These are phyloP conservation scores for Yamadazyma sp. DNA, from an alignment of 1,139 yeast genomes.

Conservation along the genomic window DNA sequence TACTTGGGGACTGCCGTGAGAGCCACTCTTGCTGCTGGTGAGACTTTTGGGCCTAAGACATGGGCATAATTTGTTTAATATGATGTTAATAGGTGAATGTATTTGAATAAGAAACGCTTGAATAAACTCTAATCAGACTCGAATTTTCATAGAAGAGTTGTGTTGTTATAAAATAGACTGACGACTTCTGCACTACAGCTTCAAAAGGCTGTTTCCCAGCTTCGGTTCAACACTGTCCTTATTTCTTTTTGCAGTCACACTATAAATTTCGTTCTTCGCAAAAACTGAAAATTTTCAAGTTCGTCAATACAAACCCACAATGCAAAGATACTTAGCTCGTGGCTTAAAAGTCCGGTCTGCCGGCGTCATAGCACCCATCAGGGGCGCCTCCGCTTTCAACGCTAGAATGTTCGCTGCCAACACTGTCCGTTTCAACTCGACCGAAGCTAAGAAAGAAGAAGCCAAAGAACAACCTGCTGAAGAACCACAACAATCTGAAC, in stretches of 20 bases:
- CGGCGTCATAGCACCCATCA: not conserved
- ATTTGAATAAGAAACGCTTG: too few relatives aligned
- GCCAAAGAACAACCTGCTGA: conserved; percentile 5
- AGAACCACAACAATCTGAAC: conserved; percentile 13
- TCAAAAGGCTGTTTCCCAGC: too few relatives aligned
- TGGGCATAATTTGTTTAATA: conserved; percentile 6
- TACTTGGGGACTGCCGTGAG: conserved; percentile 10
- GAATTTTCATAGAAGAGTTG: too few relatives aligned
- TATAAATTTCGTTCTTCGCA: conserved; percentile 4
- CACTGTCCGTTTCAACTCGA: conserved; percentile 12
- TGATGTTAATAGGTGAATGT: too few relatives aligned
- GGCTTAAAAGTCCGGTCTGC: not conserved
- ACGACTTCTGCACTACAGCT: too few relatives aligned
- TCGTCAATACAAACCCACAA: not conserved
- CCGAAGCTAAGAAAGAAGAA: conserved; percentile 5
- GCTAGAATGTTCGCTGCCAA: not conserved
- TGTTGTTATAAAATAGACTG: too few relatives aligned
- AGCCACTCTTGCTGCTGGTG: conserved; percentile 8
- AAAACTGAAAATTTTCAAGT: not conserved
- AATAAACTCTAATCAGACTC: too few relatives aligned
- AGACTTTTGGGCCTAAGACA: conserved; percentile 11
- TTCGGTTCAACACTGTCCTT: too few relatives aligned
- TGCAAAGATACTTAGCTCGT: conserved; percentile 4
- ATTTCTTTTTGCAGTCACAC: conserved; percentile 7
- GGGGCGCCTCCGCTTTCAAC: not conserved